Evolutionary conservation across 2,329 filamentous ascomycete species (phyloP).

Genomic region (Neonectria punicea): DNA sequence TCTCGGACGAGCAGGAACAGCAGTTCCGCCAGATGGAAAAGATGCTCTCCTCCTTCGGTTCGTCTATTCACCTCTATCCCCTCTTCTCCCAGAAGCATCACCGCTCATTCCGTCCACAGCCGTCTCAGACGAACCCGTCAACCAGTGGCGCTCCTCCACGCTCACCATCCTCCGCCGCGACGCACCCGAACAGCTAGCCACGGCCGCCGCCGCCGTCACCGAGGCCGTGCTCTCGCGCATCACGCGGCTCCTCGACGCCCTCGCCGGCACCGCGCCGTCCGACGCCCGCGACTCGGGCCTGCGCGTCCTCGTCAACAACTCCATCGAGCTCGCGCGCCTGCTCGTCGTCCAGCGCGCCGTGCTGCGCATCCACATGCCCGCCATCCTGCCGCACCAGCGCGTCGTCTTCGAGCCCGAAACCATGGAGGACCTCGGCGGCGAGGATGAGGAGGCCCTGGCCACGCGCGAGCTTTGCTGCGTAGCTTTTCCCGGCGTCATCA

Average conservation of each 20-base stretch:
- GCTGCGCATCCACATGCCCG: slow-evolving; percentile 66
- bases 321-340: slow-evolving; percentile 66
- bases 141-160: slow-evolving; percentile 75
- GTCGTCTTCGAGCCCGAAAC: slow-evolving; percentile 65
- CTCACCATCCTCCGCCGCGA: slow-evolving; percentile 68
- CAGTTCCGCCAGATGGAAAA: slow-evolving; percentile 62
- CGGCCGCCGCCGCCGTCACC: slow-evolving; percentile 55
- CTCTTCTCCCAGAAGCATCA: slow-evolving; percentile 16
- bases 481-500: slow-evolving; percentile 72
- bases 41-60: slow-evolving; percentile 41
- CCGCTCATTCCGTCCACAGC: slow-evolving; percentile 31
- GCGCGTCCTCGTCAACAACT: slow-evolving; percentile 61
- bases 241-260: slow-evolving; percentile 60
- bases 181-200: slow-evolving; percentile 56
- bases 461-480: slow-evolving; percentile 68
- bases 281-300: slow-evolving; percentile 63
- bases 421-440: slow-evolving; percentile 75
- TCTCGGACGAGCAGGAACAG: slow-evolving; percentile 63
- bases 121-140: slow-evolving; percentile 64
- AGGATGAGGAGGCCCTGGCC: slow-evolving; percentile 65
- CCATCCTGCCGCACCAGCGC: slow-evolving; percentile 62
- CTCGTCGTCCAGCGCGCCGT: slow-evolving; percentile 69
- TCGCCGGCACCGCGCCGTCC: slow-evolving; percentile 55
- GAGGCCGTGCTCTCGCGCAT: slow-evolving; percentile 58
- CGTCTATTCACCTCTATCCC: slow-evolving; percentile 6